phyloP scores from a whole-genome alignment of 306 rosid species.

The Ochetophila trinervis region DNA sequence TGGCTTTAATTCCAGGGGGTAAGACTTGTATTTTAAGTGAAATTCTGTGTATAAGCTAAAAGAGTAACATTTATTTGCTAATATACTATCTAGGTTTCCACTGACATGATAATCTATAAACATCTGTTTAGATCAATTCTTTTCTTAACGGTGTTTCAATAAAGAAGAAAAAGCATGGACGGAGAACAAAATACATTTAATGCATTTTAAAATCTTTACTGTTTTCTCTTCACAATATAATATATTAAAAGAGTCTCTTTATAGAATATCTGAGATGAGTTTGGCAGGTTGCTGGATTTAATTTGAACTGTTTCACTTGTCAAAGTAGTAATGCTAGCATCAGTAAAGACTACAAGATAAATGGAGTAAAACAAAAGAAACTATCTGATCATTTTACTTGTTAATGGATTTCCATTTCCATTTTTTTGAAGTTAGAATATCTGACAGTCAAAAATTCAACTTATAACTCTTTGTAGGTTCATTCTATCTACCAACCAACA shows the following conservation, averaged over 20 bases:
- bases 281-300: background rate
- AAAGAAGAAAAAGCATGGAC: no score
- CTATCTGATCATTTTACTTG: background rate
- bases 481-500: slow-evolving; percentile 81
- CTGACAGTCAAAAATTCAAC: slow-evolving; percentile 18
- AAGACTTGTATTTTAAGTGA: slow-evolving; percentile 21
- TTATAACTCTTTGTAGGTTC: slow-evolving; percentile 57
- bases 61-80: background rate
- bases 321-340: background rate
- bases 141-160: background rate
- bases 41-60: no score
- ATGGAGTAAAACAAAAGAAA: background rate
- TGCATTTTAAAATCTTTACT: background rate
- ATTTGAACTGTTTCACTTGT: background rate
- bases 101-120: background rate
- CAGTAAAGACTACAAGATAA: background rate
- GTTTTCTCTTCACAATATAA: background rate
- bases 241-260: background rate
- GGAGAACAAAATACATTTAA: background rate
- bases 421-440: slow-evolving; percentile 3
- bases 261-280: background rate
- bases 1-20: slow-evolving; percentile 93
- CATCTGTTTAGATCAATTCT: background rate
- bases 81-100: slow-evolving; percentile 3
- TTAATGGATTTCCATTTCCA: background rate